These are phyloP conservation scores for Pleurotus ostreatus DNA, from an alignment of 768 basidiomycete species.

Conservation along the genomic window DNA sequence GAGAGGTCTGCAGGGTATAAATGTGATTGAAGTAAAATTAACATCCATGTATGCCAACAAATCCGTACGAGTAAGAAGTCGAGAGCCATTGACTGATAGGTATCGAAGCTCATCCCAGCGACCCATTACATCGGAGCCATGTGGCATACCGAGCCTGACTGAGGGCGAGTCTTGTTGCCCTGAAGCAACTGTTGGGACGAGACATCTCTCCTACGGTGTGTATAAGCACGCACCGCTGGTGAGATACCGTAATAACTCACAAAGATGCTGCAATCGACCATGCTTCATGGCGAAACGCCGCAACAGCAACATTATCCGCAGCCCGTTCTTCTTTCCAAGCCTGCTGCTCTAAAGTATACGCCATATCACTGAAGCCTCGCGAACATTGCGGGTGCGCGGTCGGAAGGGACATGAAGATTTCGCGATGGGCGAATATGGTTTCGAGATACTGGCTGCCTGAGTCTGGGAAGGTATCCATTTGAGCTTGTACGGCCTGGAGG, in stretches of 20 bases:
- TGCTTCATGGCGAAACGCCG: constrained; percentile 67
- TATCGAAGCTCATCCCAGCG: constrained; percentile 4
- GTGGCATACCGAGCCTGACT: neutral
- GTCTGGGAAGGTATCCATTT: constrained; percentile 50
- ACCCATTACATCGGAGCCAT: constrained; percentile 3
- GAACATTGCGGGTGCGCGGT: constrained; percentile 60
- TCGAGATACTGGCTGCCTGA: constrained; percentile 77
- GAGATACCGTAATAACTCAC: neutral
- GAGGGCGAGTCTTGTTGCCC: neutral
- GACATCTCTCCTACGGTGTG: neutral
- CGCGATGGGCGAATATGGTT: constrained; percentile 73
- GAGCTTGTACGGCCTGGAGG: constrained; percentile 55
- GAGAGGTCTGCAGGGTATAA: too few species aligned
- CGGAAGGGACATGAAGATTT: constrained; percentile 60
- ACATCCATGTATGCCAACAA: neutral
- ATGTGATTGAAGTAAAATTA: too few species aligned
- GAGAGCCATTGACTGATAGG: neutral
- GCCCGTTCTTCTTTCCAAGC: constrained; percentile 71
- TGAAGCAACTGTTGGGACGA: constrained; percentile 10
- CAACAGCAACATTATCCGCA: constrained; percentile 65
- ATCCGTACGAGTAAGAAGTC: neutral
- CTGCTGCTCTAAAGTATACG: constrained; percentile 55
- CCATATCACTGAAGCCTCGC: constrained; percentile 61
- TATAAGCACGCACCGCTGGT: neutral
- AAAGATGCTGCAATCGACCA: constrained; percentile 38